Evolutionary conservation across 2,329 filamentous ascomycete genomes (phyloP), one percentile per base, ranked within the genome.

Genomic region (Aspergillus thermomutatus): DNA sequence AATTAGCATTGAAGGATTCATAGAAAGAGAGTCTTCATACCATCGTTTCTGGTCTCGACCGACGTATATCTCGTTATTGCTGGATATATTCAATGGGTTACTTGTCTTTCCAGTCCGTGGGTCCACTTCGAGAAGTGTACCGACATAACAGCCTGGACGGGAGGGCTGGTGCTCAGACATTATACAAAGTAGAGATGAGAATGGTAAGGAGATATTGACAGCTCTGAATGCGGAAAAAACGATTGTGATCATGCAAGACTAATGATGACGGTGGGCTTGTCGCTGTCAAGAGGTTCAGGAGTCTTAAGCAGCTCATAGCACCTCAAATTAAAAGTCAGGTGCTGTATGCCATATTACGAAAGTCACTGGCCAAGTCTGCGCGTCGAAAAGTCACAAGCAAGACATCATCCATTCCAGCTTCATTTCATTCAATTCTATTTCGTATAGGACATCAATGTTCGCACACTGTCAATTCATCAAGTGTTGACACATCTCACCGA

Each of bases 31-130:
- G 43, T 50, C 5, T 37, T 14, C 26, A 3, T 59, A 75, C 75
- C 75, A 77, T 52, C 41, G 63, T 19, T 52, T 66, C 14, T 25
- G 26, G 52, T 76, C 69, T 55, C 75, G 63, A 6, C 75, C 75
- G 40, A 77, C 61, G 21, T 72, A 66, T 19, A 76, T 56, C 43
- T 75, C 69, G n/a, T 68, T 57, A 27, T 66, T 60, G 23, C 69
- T 66, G 52, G 66, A 67, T 45, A 77, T 66, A 17, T 59, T 49
- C 9, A 63, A 52, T 1, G 59, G 59, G 2, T 64, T 27, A 10
- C 40, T 58, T 17, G 46, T 50, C 21, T 60, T 31, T 4, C 55
- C 50, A 3, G 60, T 64, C 7, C 34, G n/a, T 11, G 65, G 57
- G 50, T 68, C 17, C 66, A 66, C 67, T 34, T 54, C 58, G 27